These are phyloP conservation scores for Sambucus nigra DNA, from an alignment of 129 eudicot genomes.

Conservation along the genomic window DNA sequence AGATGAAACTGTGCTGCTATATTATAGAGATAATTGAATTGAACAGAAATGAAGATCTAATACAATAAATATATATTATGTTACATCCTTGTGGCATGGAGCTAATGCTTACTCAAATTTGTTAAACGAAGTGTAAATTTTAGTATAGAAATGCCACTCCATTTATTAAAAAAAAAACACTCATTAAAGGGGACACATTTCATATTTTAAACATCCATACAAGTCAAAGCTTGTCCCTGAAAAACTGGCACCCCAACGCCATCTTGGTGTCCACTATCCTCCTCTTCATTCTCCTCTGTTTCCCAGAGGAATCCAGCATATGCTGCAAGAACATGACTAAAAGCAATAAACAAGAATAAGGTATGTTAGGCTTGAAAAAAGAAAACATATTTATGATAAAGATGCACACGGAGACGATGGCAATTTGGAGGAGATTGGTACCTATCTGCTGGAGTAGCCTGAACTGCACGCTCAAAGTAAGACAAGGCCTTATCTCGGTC, in stretches of 20 bases:
- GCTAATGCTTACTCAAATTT: too few relatives aligned
- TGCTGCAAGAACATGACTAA: slow-evolving; percentile 60
- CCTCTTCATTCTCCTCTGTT: slow-evolving; percentile 25
- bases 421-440: slow-evolving; percentile 5
- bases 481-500: slow-evolving; percentile 42
- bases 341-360: slow-evolving; percentile 1
- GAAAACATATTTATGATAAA: too few relatives aligned
- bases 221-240: slow-evolving; percentile 5
- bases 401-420: not conserved
- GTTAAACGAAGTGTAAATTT: too few relatives aligned
- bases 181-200: too few relatives aligned
- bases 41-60: too few relatives aligned
- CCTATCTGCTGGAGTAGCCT: slow-evolving; percentile 48
- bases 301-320: slow-evolving; percentile 81
- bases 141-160: too few relatives aligned
- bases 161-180: too few relatives aligned
- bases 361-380: too few relatives aligned
- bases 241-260: not conserved
- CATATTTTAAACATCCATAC: not conserved
- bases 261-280: not conserved
- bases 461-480: slow-evolving; percentile 49
- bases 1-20: too few relatives aligned
- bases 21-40: too few relatives aligned
- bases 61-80: too few relatives aligned
- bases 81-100: too few relatives aligned